Conservation (phyloP, 139 green algal genomes). For the Chlamydomonas incerta region DNA sequence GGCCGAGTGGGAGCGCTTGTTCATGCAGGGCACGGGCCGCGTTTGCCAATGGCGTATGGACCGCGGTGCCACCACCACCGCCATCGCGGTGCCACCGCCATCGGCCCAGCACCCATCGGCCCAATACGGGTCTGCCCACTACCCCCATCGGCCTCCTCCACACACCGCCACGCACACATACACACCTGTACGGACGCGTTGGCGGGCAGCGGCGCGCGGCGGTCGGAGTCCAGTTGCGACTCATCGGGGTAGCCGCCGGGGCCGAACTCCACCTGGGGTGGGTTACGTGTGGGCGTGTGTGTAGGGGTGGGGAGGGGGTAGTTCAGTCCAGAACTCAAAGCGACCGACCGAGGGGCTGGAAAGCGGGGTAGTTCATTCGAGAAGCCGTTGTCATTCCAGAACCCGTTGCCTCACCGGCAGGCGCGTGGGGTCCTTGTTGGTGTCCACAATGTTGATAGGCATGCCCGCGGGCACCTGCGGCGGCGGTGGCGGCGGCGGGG, state of each 20-base stretch:
- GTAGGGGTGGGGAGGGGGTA: neutral
- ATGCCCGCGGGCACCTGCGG: constrained; percentile 23
- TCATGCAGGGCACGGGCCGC: too few relatives aligned
- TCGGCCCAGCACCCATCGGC: neutral
- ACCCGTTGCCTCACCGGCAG: neutral
- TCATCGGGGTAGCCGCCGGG: constrained; percentile 22
- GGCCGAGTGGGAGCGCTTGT: too few relatives aligned
- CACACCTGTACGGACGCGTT: neutral
- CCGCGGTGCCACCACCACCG: too few relatives aligned
- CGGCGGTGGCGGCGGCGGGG: neutral
- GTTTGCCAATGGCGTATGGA: too few relatives aligned
- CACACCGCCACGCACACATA: too few relatives aligned
- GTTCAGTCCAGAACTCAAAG: too few relatives aligned
- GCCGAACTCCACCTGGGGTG: neutral
- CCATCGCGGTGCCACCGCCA: too few relatives aligned
- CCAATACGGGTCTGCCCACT: too few relatives aligned
- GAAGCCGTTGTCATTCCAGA: too few relatives aligned
- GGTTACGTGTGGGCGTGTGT: neutral
- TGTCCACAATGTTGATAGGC: constrained; percentile 13
- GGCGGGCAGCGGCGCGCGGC: neutral
- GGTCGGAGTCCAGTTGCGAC: neutral
- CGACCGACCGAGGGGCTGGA: too few relatives aligned
- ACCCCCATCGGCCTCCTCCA: too few relatives aligned
- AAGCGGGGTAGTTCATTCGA: too few relatives aligned
- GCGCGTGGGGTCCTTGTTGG: neutral